A percentile compares a stretch with the other conserved stretches of the same genome.
These are phyloP conservation scores for Aspergillus fumigatus DNA, from an alignment of 2,329 filamentous ascomycete genomes.

Conservation along the genomic window DNA sequence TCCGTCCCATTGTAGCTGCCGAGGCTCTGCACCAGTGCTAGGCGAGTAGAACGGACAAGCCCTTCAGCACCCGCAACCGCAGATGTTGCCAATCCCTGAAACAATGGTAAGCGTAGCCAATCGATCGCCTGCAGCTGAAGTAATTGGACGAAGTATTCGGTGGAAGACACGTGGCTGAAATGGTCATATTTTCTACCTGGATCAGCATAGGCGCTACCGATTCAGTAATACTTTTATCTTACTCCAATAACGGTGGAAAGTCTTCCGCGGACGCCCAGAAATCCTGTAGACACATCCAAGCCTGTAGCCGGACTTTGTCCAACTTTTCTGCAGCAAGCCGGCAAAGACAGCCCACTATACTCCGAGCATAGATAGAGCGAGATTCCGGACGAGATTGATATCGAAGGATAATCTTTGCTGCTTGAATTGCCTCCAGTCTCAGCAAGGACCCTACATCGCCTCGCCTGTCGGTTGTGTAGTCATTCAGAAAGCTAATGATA, in stretches of 20 bases:
- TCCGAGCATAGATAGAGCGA: slow-evolving; percentile 17
- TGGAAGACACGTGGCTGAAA: slow-evolving; percentile 42
- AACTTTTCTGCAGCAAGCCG: slow-evolving; percentile 83
- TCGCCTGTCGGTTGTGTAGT: slow-evolving; percentile 84
- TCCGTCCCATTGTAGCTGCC: slow-evolving; percentile 17
- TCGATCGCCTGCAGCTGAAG: slow-evolving; percentile 32
- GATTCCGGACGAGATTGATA: slow-evolving; percentile 9
- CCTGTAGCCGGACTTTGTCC: slow-evolving; percentile 69
- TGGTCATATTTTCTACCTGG: slow-evolving; percentile 37
- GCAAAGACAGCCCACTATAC: slow-evolving; percentile 45
- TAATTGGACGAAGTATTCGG: slow-evolving; percentile 41
- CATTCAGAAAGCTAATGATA: slow-evolving; percentile 56
- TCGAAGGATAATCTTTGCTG: slow-evolving; percentile 45
- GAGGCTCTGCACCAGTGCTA: slow-evolving; percentile 37
- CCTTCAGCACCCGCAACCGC: slow-evolving; percentile 42
- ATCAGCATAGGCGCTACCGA: slow-evolving; percentile 10
- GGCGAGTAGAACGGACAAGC: slow-evolving; percentile 39
- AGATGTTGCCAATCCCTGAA: slow-evolving; percentile 44
- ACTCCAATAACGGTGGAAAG: slow-evolving; percentile 42
- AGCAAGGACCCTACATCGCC: slow-evolving; percentile 89
- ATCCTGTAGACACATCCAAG: slow-evolving; percentile 41
- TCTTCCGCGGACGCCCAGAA: slow-evolving; percentile 36
- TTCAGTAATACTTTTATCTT: slow-evolving; percentile 7
- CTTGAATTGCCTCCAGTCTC: slow-evolving; percentile 70
- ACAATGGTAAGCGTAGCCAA: slow-evolving; percentile 34